phyloP scores from a whole-genome alignment of 129 eudicot species.

The Tagetes erecta region DNA sequence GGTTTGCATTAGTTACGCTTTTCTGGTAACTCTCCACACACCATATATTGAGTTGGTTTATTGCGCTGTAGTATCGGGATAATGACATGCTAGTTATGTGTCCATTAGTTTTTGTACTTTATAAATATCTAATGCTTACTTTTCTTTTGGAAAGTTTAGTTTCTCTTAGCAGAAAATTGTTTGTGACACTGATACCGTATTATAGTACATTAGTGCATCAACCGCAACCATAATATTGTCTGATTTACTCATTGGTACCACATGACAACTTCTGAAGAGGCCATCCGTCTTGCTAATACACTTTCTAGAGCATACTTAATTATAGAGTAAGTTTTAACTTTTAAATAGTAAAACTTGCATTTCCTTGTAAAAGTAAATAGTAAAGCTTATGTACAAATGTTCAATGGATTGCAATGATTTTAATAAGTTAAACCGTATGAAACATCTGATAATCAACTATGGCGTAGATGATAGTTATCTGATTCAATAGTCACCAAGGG shows the following conservation, averaged over 20 bases:
- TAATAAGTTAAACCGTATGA: no score
- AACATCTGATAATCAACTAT: no score
- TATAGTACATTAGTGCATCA: neutral
- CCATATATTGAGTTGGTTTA: neutral
- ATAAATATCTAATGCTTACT: neutral
- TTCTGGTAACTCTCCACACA: neutral
- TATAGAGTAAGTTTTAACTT: no score
- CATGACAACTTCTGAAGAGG: no score
- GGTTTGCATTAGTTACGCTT: conserved; percentile 42
- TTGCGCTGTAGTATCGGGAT: neutral
- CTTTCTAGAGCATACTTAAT: no score
- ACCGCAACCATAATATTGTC: neutral
- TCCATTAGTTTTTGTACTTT: conserved; percentile 1
- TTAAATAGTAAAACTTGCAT: no score
- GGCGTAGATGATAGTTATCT: no score
- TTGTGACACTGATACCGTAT: neutral
- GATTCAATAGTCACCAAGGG: no score
- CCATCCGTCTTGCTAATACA: no score
- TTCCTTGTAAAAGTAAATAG: no score
- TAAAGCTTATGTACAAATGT: no score
- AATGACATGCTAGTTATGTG: neutral
- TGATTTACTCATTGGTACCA: neutral
- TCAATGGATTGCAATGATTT: no score
- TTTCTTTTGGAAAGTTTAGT: neutral
- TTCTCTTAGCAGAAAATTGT: neutral